Evolutionary conservation across 768 basidiomycete species (phyloP).

Genomic region (Russula earlei): DNA sequence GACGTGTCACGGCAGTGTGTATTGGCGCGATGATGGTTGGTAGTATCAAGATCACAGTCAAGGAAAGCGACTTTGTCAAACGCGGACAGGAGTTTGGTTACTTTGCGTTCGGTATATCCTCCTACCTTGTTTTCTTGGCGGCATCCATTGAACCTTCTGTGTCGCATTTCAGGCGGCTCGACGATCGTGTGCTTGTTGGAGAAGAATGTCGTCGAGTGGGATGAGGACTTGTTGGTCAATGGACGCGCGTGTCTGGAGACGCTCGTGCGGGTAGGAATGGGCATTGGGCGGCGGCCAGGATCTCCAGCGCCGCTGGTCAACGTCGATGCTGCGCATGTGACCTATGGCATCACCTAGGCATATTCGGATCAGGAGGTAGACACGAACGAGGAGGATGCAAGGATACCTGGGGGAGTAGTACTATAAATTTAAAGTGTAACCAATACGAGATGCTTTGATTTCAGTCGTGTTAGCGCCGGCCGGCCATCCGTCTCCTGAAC

Average conservation of each 20-base stretch:
- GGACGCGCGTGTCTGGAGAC: conserved; percentile 84
- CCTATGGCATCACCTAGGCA: neutral
- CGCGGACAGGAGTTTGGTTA: conserved; percentile 90
- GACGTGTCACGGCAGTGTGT: conserved; percentile 85
- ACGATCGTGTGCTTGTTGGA: conserved; percentile 89
- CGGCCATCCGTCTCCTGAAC: neutral
- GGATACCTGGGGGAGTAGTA: too few relatives aligned
- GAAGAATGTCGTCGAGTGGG: conserved; percentile 78
- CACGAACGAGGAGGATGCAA: too few relatives aligned
- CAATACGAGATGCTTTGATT: neutral
- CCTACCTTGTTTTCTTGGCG: too few relatives aligned
- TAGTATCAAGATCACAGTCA: conserved; percentile 78
- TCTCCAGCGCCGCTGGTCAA: conserved; percentile 3
- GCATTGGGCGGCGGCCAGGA: conserved; percentile 46
- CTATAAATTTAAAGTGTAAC: too few relatives aligned
- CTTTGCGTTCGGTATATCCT: conserved; percentile 79
- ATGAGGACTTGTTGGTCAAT: conserved; percentile 82
- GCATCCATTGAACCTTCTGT: neutral
- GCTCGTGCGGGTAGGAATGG: conserved; percentile 80
- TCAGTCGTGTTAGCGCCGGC: neutral
- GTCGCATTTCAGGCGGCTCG: conserved; percentile 55
- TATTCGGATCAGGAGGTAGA: too few relatives aligned
- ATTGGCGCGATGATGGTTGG: conserved; percentile 95
- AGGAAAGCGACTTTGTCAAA: conserved; percentile 70
- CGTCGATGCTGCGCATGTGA: neutral